Evolutionary conservation across 1,284 basidiomycete genomes (phyloP).

Genomic region (Marasmius oreades): DNA sequence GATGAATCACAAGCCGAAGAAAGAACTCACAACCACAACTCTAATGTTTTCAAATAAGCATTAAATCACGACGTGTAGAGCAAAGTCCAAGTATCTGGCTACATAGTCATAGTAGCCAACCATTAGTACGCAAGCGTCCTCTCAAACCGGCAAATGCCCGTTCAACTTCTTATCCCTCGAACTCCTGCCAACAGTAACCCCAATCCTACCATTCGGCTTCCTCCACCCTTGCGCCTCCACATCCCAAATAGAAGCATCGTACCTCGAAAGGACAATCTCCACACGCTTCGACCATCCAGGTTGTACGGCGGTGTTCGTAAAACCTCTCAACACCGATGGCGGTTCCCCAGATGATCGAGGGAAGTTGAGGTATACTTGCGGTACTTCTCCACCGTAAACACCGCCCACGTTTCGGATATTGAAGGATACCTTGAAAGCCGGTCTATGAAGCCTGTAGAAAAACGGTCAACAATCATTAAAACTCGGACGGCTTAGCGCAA

Average conservation of each 20-base stretch:
- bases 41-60: too few species aligned
- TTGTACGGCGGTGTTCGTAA: constrained; percentile 51
- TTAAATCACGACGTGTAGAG: too few species aligned
- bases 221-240: constrained; percentile 45
- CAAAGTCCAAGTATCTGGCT: too few species aligned
- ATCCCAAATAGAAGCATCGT: constrained; percentile 65
- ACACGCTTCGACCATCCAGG: constrained; percentile 46
- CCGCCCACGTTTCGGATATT: constrained; percentile 54
- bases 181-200: constrained; percentile 49
- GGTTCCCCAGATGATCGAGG: constrained; percentile 54
- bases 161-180: constrained; percentile 45
- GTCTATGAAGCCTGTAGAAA: constrained; percentile 55
- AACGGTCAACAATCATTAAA: not conserved
- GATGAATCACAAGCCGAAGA: too few species aligned
- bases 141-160: constrained; percentile 31
- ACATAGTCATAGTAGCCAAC: too few species aligned
- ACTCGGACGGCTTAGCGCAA: too few species aligned
- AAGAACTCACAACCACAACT: too few species aligned
- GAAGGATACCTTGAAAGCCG: constrained; percentile 57
- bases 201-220: constrained; percentile 39
- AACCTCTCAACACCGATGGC: constrained; percentile 62
- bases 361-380: constrained; percentile 64
- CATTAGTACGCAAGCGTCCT: too few species aligned
- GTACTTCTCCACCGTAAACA: constrained; percentile 54
- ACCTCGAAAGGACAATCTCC: constrained; percentile 57